These are phyloP conservation scores for Plasmodium gallinaceum DNA, from an alignment of 169 alveolate species.

Conservation along the genomic window DNA sequence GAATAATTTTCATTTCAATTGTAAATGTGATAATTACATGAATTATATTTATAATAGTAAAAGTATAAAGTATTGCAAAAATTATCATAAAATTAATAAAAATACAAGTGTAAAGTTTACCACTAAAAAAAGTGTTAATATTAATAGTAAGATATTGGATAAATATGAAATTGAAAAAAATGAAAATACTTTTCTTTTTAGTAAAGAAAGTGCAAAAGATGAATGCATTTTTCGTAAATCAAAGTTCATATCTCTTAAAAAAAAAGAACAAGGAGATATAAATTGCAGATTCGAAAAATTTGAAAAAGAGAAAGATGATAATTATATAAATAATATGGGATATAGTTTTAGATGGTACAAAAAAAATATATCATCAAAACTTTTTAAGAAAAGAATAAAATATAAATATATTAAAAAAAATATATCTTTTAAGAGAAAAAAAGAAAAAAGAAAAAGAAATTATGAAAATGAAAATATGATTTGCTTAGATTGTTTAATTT, in stretches of 20 bases:
- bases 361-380: slow-evolving; percentile 4
- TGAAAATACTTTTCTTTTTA: slow-evolving; percentile 1
- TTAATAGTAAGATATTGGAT: slow-evolving; percentile 13
- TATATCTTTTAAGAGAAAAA: background rate
- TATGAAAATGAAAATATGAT: slow-evolving; percentile 53
- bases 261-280: background rate
- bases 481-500: slow-evolving; percentile 60
- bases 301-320: background rate
- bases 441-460: slow-evolving; percentile 6
- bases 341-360: slow-evolving; percentile 18
- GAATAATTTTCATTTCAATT: slow-evolving; percentile 22
- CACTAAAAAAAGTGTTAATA: slow-evolving; percentile 15
- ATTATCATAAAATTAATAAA: slow-evolving; percentile 32
- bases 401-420: slow-evolving; percentile 10
- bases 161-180: background rate
- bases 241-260: background rate
- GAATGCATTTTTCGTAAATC: background rate
- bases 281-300: background rate
- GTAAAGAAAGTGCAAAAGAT: background rate
- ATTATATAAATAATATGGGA: slow-evolving; percentile 16
- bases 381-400: background rate
- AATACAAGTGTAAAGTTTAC: background rate
- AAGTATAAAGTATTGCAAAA: slow-evolving; percentile 17
- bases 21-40: slow-evolving; percentile 41
- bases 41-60: slow-evolving; percentile 56